A percentile compares a stretch with the other conserved stretches of the same genome.
These are phyloP conservation scores for Aspergillus sparsus DNA, from an alignment of 495 filamentous ascomycete genomes.

Conservation along the genomic window DNA sequence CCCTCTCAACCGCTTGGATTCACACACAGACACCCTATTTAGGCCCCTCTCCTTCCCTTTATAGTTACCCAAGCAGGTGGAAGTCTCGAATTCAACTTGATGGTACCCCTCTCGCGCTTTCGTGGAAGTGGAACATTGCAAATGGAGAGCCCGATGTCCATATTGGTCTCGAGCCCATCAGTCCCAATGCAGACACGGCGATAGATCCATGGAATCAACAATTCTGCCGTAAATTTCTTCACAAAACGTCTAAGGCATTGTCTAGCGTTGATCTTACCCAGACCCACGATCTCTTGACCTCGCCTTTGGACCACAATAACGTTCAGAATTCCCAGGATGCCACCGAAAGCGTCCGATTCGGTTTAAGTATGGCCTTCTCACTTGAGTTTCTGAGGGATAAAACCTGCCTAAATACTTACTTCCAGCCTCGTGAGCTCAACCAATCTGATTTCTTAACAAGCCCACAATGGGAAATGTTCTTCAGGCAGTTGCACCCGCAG, in stretches of 20 bases:
- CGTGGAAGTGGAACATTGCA: slow-evolving; percentile 10
- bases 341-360: not conserved
- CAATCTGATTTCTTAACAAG: slow-evolving; percentile 1
- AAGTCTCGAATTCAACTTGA: slow-evolving; percentile 11
- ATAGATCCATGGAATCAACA: slow-evolving; percentile 13
- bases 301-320: slow-evolving; percentile 15
- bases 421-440: slow-evolving; percentile 13
- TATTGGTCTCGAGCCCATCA: slow-evolving; percentile 12
- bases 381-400: slow-evolving; percentile 7
- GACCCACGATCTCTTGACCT: slow-evolving; percentile 15
- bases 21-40: slow-evolving; percentile 9
- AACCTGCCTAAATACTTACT: slow-evolving; percentile 11
- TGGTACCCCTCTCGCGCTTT: slow-evolving; percentile 11
- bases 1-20: no score
- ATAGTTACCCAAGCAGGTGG: not conserved
- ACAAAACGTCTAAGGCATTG: slow-evolving; percentile 4
- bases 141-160: slow-evolving; percentile 5
- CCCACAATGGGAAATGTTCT: slow-evolving; percentile 8
- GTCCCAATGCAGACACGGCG: slow-evolving; percentile 8
- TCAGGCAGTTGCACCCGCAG: slow-evolving; percentile 2
- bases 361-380: slow-evolving; percentile 4
- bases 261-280: slow-evolving; percentile 6
- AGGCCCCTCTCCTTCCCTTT: slow-evolving; percentile 3
- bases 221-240: slow-evolving; percentile 4
- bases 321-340: slow-evolving; percentile 2